Evolutionary conservation across 257 asterid species (phyloP).

Genomic region (Salvia splendens): DNA sequence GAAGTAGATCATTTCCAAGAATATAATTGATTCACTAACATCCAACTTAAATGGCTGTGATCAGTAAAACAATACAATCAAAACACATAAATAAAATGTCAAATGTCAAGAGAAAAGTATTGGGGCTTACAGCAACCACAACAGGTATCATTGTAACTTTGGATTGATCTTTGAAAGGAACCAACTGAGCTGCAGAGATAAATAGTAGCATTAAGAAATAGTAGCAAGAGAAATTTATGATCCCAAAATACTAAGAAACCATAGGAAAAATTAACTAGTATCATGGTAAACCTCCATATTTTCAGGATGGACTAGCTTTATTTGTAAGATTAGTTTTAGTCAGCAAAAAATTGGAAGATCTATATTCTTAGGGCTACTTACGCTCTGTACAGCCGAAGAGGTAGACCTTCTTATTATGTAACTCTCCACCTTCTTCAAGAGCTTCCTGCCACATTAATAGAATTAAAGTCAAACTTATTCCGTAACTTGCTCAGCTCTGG

Average conservation of each 20-base stretch:
- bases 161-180: slow-evolving; percentile 28
- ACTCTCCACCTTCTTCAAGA: slow-evolving; percentile 88
- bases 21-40: not conserved
- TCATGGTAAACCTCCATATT: not conserved
- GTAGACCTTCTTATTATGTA: slow-evolving; percentile 66
- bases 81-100: not conserved
- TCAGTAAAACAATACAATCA: not conserved
- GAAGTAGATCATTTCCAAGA: slow-evolving; percentile 18
- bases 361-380: slow-evolving; percentile 45
- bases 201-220: not conserved
- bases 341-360: not conserved
- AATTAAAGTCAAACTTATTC: slow-evolving; percentile 27
- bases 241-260: not conserved
- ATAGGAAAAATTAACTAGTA: slow-evolving; percentile 5
- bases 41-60: not conserved
- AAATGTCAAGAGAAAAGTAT: slow-evolving; percentile 9
- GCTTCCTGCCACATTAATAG: slow-evolving; percentile 61
- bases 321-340: not conserved
- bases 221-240: not conserved
- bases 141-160: slow-evolving; percentile 36
- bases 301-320: not conserved
- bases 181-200: slow-evolving; percentile 34
- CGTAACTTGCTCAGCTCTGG: not conserved
- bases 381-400: slow-evolving; percentile 94
- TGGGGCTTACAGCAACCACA: slow-evolving; percentile 34